These are phyloP conservation scores for Paraleonurus japonicus DNA, from an alignment of 257 asterid genomes.

Conservation along the genomic window DNA sequence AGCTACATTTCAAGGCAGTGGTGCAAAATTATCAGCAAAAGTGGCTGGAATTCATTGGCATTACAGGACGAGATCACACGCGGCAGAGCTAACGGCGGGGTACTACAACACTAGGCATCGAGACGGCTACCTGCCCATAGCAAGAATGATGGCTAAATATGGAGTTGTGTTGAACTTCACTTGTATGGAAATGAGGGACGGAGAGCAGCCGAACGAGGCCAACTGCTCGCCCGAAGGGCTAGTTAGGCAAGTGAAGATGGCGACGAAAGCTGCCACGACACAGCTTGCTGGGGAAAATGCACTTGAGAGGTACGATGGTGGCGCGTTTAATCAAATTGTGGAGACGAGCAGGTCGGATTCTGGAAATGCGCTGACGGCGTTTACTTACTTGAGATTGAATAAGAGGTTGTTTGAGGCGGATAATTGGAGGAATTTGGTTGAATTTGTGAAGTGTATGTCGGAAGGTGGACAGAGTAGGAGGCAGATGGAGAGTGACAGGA, in stretches of 20 bases:
- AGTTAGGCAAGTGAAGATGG: slow-evolving; percentile 79
- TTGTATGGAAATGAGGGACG: slow-evolving; percentile 91
- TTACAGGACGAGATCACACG: slow-evolving; percentile 84
- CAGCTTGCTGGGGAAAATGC: slow-evolving; percentile 96
- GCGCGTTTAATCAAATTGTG: slow-evolving; percentile 66
- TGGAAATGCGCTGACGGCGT: slow-evolving; percentile 65
- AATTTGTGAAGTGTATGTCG: slow-evolving; percentile 70
- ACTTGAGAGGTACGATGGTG: slow-evolving; percentile 72
- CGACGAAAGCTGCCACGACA: slow-evolving; percentile 52
- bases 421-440: slow-evolving; percentile 74
- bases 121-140: slow-evolving; percentile 84
- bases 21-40: slow-evolving; percentile 79
- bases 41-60: slow-evolving; percentile 97
- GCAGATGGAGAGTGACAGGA: slow-evolving; percentile 57
- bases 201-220: slow-evolving; percentile 70
- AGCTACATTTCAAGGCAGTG: slow-evolving; percentile 59
- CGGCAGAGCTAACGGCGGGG: slow-evolving; percentile 85
- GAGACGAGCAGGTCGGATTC: slow-evolving; percentile 65
- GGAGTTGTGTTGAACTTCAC: slow-evolving; percentile 71
- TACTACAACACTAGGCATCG: slow-evolving; percentile 77
- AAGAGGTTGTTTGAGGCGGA: slow-evolving; percentile 70
- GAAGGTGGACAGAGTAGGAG: slow-evolving; percentile 56
- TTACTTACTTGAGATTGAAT: slow-evolving; percentile 82
- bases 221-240: slow-evolving; percentile 87
- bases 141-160: slow-evolving; percentile 69